Percentiles rank a stretch among this genome's conserved stretches.
These are phyloP conservation scores for Castanospermum australe DNA, from an alignment of 306 rosid species.

Conservation along the genomic window DNA sequence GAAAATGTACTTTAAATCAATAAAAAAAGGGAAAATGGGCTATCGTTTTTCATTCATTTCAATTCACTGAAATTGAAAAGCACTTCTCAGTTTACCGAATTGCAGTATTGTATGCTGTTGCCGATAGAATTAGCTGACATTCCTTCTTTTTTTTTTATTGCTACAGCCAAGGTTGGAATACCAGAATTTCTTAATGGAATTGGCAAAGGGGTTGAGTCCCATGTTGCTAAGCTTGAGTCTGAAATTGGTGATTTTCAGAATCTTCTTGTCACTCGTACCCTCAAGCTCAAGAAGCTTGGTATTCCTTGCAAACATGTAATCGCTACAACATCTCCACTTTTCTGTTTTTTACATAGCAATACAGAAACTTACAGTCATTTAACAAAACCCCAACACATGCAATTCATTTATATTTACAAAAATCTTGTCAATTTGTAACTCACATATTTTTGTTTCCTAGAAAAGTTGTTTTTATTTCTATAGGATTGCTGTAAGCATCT, in stretches of 20 bases:
- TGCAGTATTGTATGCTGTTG: too few species aligned
- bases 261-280: slow-evolving; percentile 79
- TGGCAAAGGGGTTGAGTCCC: slow-evolving; percentile 79
- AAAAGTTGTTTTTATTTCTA: not conserved
- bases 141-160: not conserved
- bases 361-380: too few species aligned
- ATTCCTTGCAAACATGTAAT: slow-evolving; percentile 84
- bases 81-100: not conserved
- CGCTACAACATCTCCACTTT: not conserved
- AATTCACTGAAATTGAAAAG: not conserved
- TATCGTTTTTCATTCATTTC: too few species aligned
- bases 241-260: slow-evolving; percentile 83
- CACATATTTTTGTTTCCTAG: not conserved
- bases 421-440: not conserved
- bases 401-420: too few species aligned
- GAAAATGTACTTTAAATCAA: too few species aligned
- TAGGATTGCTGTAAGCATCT: not conserved
- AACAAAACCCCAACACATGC: too few species aligned
- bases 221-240: slow-evolving; percentile 70
- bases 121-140: not conserved
- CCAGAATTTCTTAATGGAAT: slow-evolving; percentile 79
- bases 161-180: slow-evolving; percentile 84
- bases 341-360: too few species aligned
- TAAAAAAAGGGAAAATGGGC: too few species aligned
- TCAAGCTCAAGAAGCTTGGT: slow-evolving; percentile 77